A percentile compares a stretch with the other conserved stretches of the same genome.
Evolutionary conservation across 1,284 basidiomycete species (phyloP).

Genomic region (Baeospora myosura): DNA sequence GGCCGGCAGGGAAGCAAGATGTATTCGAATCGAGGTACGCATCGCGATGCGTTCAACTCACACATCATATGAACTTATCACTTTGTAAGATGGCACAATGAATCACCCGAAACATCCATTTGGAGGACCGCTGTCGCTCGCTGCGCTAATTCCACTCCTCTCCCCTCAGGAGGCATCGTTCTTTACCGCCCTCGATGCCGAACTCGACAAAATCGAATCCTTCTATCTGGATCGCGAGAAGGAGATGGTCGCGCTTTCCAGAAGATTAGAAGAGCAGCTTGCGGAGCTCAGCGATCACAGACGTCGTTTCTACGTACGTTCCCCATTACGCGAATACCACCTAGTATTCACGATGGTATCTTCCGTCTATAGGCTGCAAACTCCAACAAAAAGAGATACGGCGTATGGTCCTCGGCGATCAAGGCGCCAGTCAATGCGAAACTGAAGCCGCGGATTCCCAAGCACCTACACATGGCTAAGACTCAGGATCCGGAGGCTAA

Average conservation of each 20-base stretch:
- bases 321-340: no score
- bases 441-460: no score
- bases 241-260: constrained; percentile 53
- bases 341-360: no score
- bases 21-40: no score
- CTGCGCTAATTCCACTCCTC: constrained; percentile 45
- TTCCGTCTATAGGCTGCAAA: constrained; percentile 8
- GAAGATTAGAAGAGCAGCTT: constrained; percentile 61
- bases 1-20: not conserved
- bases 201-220: constrained; percentile 76
- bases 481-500: no score
- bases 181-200: constrained; percentile 66
- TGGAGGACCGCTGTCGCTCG: constrained; percentile 31
- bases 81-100: not conserved
- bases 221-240: constrained; percentile 76
- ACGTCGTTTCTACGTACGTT: constrained; percentile 57
- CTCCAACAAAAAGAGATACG: constrained; percentile 1
- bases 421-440: no score
- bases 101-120: constrained; percentile 20
- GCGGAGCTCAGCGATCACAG: constrained; percentile 68
- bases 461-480: no score
- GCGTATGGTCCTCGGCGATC: no score
- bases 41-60: not conserved
- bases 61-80: not conserved
- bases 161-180: constrained; percentile 61